Evolutionary conservation across 179 eudicot genomes (phyloP).

Genomic region (Gypsophila paniculata): DNA sequence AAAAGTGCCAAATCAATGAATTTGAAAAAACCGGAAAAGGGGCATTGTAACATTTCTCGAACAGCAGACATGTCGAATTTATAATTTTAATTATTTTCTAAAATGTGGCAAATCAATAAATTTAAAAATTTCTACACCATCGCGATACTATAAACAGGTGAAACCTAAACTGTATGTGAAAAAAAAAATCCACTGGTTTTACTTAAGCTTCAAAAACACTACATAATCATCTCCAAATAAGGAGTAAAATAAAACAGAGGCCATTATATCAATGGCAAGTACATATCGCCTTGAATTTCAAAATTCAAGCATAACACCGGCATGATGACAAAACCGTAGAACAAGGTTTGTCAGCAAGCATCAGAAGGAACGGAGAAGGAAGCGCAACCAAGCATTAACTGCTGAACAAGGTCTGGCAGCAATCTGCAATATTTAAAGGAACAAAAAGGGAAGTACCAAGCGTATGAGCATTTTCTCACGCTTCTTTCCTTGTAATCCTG

Average conservation of each 20-base stretch:
- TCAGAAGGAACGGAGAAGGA: neutral
- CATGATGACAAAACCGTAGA: neutral
- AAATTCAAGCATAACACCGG: neutral
- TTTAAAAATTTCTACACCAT: neutral
- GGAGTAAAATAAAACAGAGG: neutral
- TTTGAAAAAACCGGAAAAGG: too few species aligned
- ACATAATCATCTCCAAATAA: neutral
- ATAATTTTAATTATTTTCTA: too few species aligned
- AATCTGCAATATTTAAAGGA: neutral
- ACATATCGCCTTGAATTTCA: neutral
- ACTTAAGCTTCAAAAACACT: neutral
- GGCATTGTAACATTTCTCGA: too few species aligned
- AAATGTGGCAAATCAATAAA: neutral
- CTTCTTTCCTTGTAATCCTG: constrained; percentile 80
- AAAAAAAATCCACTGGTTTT: neutral
- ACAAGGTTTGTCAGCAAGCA: neutral
- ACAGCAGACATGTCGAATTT: too few species aligned
- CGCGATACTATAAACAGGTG: neutral
- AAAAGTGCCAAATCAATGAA: too few species aligned
- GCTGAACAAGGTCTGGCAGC: neutral
- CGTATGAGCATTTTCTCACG: constrained; percentile 33
- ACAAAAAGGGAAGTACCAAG: neutral
- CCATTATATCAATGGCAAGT: neutral
- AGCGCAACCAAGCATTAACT: neutral
- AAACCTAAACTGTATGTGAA: constrained; percentile 6